phyloP scores from a whole-genome alignment of 1,139 yeast genomes.

The Pichia sp. region DNA sequence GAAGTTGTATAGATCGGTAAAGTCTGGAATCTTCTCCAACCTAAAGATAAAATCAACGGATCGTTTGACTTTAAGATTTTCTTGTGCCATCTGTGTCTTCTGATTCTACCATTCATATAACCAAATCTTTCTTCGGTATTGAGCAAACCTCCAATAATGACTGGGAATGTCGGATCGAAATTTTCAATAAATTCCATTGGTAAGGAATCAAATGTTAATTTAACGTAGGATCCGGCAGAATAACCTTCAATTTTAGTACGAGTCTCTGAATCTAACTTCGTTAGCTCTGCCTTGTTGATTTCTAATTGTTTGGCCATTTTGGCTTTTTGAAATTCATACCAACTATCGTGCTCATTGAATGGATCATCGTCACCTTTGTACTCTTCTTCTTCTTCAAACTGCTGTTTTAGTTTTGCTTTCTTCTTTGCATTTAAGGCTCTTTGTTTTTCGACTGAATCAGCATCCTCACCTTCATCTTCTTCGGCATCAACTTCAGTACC shows the following conservation, averaged over 20 bases:
- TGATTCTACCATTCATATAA: conserved; percentile 82
- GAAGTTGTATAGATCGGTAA: conserved; percentile 92
- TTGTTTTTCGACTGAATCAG: conserved; percentile 52
- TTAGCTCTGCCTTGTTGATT: conserved; percentile 76
- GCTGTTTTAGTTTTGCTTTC: conserved; percentile 80
- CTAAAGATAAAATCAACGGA: conserved; percentile 86
- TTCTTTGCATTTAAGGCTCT: conserved; percentile 79
- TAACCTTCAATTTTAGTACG: conserved; percentile 84
- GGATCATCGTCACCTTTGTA: conserved; percentile 47
- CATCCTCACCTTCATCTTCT: conserved; percentile 29
- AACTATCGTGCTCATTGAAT: conserved; percentile 76
- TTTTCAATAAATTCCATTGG: conserved; percentile 90
- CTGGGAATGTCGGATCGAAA: conserved; percentile 77
- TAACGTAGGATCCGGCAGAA: conserved; percentile 90
- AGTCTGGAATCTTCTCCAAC: conserved; percentile 98
- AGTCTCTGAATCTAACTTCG: conserved; percentile 64
- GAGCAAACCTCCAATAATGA: conserved; percentile 83
- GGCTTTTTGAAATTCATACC: conserved; percentile 97
- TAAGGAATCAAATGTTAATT: conserved; percentile 69
- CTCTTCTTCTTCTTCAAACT: conserved; percentile 81
- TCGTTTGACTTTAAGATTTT: conserved; percentile 92
- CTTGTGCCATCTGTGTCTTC: conserved; percentile 99
- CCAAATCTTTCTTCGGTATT: conserved; percentile 93
- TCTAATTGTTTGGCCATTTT: conserved; percentile 95
- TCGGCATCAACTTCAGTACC: conserved; percentile 31